Percentiles rank a stretch among this genome's conserved stretches.
phyloP scores from a whole-genome alignment of 2,329 filamentous ascomycete genomes.

The Alternaria alternata region DNA sequence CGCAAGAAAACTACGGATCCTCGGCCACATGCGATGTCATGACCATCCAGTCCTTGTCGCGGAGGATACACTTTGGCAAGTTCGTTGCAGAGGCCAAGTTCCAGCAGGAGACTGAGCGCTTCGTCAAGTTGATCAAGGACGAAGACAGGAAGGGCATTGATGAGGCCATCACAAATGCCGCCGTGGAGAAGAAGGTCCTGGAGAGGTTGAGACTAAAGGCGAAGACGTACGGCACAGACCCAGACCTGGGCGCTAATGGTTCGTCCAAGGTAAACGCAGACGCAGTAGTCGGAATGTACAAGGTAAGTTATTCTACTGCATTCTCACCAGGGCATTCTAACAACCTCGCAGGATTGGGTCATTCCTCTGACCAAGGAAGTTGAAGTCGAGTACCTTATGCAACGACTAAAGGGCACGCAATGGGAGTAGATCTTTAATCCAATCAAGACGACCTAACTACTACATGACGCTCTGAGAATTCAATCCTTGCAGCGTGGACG shows the following conservation, averaged over 20 bases:
- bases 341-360: conserved; percentile 70
- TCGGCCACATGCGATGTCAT: conserved; percentile 89
- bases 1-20: conserved; percentile 94
- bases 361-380: conserved; percentile 98
- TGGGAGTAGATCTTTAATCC: conserved; percentile 51
- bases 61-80: conserved; percentile 96
- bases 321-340: background rate
- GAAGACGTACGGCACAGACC: conserved; percentile 91
- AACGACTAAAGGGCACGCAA: conserved; percentile 71
- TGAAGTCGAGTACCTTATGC: conserved; percentile 98
- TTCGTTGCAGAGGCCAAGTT: conserved; percentile 98
- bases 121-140: conserved; percentile 81
- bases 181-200: conserved; percentile 90
- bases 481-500: no score
- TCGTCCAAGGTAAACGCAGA: conserved; percentile 88
- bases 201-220: conserved; percentile 88
- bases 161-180: conserved; percentile 86
- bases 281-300: conserved; percentile 61
- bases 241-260: conserved; percentile 67
- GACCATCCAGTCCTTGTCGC: conserved; percentile 86
- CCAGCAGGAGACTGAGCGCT: conserved; percentile 78
- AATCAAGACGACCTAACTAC: no score
- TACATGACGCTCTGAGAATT: no score
- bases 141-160: conserved; percentile 83
- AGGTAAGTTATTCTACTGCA: conserved; percentile 25